Evolutionary conservation across 169 alveolate species (phyloP).

Genomic region (Plasmodium falciparum): DNA sequence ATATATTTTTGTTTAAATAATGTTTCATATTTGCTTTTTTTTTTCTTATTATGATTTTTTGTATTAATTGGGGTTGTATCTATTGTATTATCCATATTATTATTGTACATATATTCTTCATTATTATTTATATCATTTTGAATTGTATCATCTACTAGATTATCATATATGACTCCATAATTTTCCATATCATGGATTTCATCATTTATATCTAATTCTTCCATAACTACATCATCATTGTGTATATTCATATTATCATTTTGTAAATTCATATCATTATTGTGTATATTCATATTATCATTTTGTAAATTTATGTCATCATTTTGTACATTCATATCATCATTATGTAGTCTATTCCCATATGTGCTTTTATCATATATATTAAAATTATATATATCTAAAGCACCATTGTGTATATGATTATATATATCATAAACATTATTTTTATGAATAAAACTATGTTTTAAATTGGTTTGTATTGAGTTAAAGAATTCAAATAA

Average conservation of each 20-base stretch:
- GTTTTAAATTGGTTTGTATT: constrained; percentile 62
- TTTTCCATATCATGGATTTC: constrained; percentile 1
- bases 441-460: constrained; percentile 71
- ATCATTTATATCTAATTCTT: not conserved
- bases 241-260: not conserved
- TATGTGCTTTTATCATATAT: constrained; percentile 26
- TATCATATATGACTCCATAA: not conserved
- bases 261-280: not conserved
- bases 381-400: constrained; percentile 70
- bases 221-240: constrained; percentile 46
- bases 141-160: not conserved
- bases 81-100: constrained; percentile 3
- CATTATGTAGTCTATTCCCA: not conserved
- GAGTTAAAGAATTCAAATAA: constrained; percentile 54
- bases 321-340: constrained; percentile 8
- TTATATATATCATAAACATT: constrained; percentile 69
- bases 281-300: constrained; percentile 21
- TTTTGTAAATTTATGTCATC: constrained; percentile 43
- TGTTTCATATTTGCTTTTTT: constrained; percentile 72
- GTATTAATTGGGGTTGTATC: constrained; percentile 4
- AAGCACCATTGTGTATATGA: constrained; percentile 31
- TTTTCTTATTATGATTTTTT: constrained; percentile 70
- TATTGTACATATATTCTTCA: not conserved
- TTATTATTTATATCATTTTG: not conserved
- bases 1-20: constrained; percentile 71